A percentile compares a stretch with the other conserved stretches of the same genome.
phyloP scores from a whole-genome alignment of 805 yeast genomes.

The Kodamaea fukazawae region DNA sequence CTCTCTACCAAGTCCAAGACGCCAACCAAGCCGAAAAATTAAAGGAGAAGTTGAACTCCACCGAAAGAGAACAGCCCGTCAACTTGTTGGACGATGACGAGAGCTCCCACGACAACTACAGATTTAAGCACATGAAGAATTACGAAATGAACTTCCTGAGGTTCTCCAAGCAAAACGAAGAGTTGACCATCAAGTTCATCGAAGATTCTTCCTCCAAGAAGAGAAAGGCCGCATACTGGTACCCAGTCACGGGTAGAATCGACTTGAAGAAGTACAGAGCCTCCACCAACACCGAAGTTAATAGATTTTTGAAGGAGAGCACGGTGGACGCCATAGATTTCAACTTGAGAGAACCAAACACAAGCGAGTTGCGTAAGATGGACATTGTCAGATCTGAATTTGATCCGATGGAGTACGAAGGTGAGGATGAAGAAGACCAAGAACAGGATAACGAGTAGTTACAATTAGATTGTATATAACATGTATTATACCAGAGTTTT shows the following conservation, averaged over 20 bases:
- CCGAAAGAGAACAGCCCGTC: conserved; percentile 42
- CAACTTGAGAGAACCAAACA: conserved; percentile 68
- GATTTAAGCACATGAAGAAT: conserved; percentile 68
- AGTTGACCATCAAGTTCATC: conserved; percentile 62
- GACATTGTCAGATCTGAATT: conserved; percentile 65
- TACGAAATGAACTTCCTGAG: conserved; percentile 65
- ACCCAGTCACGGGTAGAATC: conserved; percentile 73
- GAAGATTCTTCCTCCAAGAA: conserved; percentile 36
- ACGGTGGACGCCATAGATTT: conserved; percentile 63
- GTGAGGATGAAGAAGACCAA: conserved; percentile 52
- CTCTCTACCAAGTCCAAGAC: conserved; percentile 42
- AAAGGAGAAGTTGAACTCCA: conserved; percentile 33
- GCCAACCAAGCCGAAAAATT: conserved; percentile 23
- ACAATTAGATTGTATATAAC: no score
- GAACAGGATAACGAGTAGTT: conserved; percentile 27
- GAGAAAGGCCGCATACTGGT: conserved; percentile 61
- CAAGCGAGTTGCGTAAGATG: conserved; percentile 63
- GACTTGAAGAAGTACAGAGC: conserved; percentile 85
- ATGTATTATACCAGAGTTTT: no score
- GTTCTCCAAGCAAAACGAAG: conserved; percentile 51
- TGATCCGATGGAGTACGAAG: conserved; percentile 78
- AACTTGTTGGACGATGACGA: conserved; percentile 45
- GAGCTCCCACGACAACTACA: conserved; percentile 40
- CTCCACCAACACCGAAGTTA: conserved; percentile 51
- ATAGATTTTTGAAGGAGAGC: conserved; percentile 52